phyloP scores from a whole-genome alignment of 306 rosid genomes.

The Amphicarpaea edgeworthii region DNA sequence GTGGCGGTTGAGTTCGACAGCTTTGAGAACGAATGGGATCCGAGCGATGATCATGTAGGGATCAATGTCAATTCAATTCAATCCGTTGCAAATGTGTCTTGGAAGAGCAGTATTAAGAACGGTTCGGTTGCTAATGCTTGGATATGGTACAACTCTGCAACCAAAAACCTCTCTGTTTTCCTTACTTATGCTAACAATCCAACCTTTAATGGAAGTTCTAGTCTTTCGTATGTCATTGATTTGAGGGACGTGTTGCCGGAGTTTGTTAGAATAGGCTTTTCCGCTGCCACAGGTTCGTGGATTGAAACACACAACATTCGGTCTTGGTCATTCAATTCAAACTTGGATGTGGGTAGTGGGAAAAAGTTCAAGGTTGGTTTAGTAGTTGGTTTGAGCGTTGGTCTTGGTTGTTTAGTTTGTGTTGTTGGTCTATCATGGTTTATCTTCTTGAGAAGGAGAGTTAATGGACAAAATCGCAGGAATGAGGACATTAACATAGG shows the following conservation, averaged over 20 bases:
- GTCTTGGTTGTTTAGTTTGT: conserved; percentile 49
- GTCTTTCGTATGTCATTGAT: conserved; percentile 59
- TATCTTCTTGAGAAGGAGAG: conserved; percentile 52
- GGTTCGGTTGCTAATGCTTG: conserved; percentile 65
- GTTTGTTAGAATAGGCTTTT: conserved; percentile 69
- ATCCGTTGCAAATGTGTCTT: conserved; percentile 50
- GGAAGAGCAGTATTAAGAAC: conserved; percentile 62
- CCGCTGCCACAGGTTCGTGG: conserved; percentile 72
- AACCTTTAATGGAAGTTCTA: conserved; percentile 46
- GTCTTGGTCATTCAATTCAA: conserved; percentile 82
- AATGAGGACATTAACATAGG: conserved; percentile 10
- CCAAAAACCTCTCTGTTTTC: conserved; percentile 64
- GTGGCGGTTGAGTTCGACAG: conserved; percentile 85
- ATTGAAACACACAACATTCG: conserved; percentile 62
- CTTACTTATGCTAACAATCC: conserved; percentile 64
- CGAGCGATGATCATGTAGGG: conserved; percentile 66
- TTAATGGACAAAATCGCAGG: conserved; percentile 23
- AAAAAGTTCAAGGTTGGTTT: conserved; percentile 35
- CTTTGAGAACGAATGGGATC: conserved; percentile 60
- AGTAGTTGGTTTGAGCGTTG: conserved; percentile 48
- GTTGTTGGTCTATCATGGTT: conserved; percentile 57
- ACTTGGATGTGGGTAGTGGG: conserved; percentile 42
- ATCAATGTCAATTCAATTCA: conserved; percentile 68
- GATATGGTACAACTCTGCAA: conserved; percentile 67
- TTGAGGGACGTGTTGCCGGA: conserved; percentile 67